Conservation (phyloP, 139 green algal genomes). For the Chlamydomonas sphaeroides region DNA sequence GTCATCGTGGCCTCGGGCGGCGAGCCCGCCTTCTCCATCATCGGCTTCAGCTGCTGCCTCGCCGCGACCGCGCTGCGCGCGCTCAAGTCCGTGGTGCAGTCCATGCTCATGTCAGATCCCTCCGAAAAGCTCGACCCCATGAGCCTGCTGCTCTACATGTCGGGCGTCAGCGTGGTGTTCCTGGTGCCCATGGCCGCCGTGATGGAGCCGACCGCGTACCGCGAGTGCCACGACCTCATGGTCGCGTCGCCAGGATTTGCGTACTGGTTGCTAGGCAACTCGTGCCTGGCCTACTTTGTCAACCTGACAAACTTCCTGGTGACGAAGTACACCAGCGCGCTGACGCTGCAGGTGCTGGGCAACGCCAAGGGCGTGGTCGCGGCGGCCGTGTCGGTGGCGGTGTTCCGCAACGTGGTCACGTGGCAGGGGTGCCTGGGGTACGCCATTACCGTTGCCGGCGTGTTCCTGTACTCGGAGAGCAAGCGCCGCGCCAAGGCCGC, state of each 20-base stretch:
- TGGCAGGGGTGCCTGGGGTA: conserved; percentile 35
- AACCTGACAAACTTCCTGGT: conserved; percentile 99
- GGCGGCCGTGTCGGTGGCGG: conserved; percentile 79
- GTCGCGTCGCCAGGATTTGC: conserved; percentile 60
- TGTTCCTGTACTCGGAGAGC: conserved; percentile 42
- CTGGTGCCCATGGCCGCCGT: conserved; percentile 79
- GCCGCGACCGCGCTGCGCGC: conserved; percentile 55
- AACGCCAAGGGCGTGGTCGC: conserved; percentile 97
- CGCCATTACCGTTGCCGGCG: conserved; percentile 47
- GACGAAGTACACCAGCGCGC: conserved; percentile 92
- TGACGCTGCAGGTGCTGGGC: conserved; percentile 91
- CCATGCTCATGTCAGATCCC: conserved; percentile 47
- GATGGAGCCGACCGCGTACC: conserved; percentile 72
- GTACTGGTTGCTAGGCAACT: conserved; percentile 85
- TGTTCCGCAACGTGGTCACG: conserved; percentile 90
- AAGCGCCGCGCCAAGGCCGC: conserved; percentile 15
- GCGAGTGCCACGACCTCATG: not conserved
- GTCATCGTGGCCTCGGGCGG: conserved; percentile 89
- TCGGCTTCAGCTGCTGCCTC: conserved; percentile 77
- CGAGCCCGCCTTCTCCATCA: conserved; percentile 88
- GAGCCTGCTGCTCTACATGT: conserved; percentile 95
- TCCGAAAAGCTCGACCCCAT: conserved; percentile 79
- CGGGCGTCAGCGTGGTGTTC: conserved; percentile 70
- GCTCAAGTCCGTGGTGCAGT: conserved; percentile 87
- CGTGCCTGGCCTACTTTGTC: conserved; percentile 90